Conservation (phyloP, 441 rosid species). For the Erodium moschatum region DNA sequence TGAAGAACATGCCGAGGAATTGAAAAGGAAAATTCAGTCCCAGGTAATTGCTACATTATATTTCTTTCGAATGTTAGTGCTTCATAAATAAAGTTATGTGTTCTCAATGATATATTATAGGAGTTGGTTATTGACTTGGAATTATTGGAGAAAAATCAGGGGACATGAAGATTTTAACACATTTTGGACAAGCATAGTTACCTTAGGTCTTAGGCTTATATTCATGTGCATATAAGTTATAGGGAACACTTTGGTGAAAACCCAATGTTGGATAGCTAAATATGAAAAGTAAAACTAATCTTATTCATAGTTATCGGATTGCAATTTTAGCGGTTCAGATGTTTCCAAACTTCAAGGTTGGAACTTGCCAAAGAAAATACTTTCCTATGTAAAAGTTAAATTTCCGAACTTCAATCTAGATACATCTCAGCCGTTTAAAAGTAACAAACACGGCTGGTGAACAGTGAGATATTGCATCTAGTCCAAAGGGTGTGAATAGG, state of each 20-base stretch:
- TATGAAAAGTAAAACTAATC: too few species aligned
- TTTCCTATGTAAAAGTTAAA: too few species aligned
- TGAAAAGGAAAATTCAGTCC: constrained; percentile 63
- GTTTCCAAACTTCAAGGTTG: too few species aligned
- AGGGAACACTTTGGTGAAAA: too few species aligned
- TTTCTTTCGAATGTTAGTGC: neutral
- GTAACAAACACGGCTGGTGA: constrained; percentile 1
- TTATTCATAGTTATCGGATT: too few species aligned
- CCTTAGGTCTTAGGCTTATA: neutral
- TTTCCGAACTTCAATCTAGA: too few species aligned
- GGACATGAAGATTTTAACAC: neutral
- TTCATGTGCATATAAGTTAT: neutral
- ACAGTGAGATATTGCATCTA: neutral
- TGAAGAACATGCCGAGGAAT: constrained; percentile 50
- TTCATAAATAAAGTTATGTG: neutral
- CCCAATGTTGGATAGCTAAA: too few species aligned
- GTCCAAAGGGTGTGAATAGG: neutral
- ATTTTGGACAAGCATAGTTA: neutral
- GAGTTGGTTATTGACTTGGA: neutral
- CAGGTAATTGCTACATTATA: constrained; percentile 44
- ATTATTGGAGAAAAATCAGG: neutral
- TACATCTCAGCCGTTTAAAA: too few species aligned
- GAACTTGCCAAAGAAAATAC: too few species aligned
- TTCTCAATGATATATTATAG: neutral
- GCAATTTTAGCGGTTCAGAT: too few species aligned